Evolutionary conservation across 495 filamentous ascomycete genomes (phyloP).

Genomic region (Neurospora sp.): DNA sequence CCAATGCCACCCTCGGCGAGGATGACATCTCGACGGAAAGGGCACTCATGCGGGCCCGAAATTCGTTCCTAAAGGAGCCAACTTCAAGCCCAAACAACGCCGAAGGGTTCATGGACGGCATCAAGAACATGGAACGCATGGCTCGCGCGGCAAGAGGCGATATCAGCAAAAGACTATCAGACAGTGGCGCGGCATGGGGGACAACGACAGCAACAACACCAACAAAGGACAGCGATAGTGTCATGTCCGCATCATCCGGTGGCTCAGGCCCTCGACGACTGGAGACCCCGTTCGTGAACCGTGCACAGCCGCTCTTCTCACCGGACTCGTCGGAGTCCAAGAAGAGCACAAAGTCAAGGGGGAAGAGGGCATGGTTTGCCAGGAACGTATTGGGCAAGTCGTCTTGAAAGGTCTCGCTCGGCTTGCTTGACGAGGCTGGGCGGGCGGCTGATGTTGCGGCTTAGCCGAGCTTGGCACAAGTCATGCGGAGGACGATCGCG

Average conservation of each 20-base stretch:
- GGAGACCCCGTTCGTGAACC: background rate
- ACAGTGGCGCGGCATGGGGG: background rate
- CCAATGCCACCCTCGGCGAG: slow-evolving; percentile 23
- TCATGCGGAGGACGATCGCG: background rate
- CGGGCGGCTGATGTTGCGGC: background rate
- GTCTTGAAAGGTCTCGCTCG: background rate
- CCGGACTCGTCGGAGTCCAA: background rate
- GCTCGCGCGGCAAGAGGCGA: background rate
- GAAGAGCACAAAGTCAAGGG: background rate
- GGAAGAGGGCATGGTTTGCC: background rate
- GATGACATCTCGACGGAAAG: slow-evolving; percentile 18
- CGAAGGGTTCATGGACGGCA: slow-evolving; percentile 4
- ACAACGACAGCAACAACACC: background rate
- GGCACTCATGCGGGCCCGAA: slow-evolving; percentile 16
- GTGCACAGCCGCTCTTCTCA: background rate
- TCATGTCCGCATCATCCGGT: background rate
- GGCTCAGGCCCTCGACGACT: background rate
- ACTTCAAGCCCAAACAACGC: slow-evolving; percentile 5
- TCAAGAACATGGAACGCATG: slow-evolving; percentile 4
- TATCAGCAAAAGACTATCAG: background rate
- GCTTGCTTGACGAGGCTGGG: background rate
- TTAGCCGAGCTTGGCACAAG: background rate
- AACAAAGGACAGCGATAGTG: background rate
- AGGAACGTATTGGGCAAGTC: background rate
- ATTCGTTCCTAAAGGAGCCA: slow-evolving; percentile 11